A percentile compares a stretch with the other conserved stretches of the same genome.
phyloP scores from a whole-genome alignment of 768 basidiomycete species.

The Neoboletus magnificus region DNA sequence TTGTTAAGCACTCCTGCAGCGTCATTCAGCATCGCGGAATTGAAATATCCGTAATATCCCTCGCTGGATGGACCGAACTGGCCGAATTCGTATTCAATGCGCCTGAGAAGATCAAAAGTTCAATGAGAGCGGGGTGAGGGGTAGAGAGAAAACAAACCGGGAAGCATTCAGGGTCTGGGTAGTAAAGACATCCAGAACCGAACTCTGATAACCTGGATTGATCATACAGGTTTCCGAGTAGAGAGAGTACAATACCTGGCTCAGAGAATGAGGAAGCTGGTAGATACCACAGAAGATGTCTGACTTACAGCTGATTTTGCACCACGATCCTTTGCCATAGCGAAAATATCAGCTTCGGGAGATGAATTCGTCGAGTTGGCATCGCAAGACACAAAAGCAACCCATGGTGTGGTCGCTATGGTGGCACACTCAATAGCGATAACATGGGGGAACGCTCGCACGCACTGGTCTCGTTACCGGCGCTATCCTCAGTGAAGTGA shows the following conservation, averaged over 20 bases:
- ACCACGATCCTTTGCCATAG: constrained; percentile 71
- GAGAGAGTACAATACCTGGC: constrained; percentile 73
- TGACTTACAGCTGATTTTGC: constrained; percentile 71
- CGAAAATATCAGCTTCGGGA: constrained; percentile 70
- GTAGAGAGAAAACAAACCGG: constrained; percentile 36
- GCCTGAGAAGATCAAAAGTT: constrained; percentile 27
- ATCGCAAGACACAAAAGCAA: constrained; percentile 86
- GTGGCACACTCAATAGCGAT: constrained; percentile 15
- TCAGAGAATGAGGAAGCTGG: background rate
- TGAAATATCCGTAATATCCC: constrained; percentile 51
- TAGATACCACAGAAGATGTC: background rate
- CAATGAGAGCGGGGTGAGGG: background rate
- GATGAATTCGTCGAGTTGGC: constrained; percentile 65
- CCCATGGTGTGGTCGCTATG: constrained; percentile 79
- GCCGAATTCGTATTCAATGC: constrained; percentile 57
- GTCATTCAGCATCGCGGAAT: constrained; percentile 61
- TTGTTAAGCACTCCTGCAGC: constrained; percentile 41
- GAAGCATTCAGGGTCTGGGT: constrained; percentile 62
- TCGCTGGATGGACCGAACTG: constrained; percentile 54
- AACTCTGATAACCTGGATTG: constrained; percentile 65
- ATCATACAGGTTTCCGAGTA: constrained; percentile 72
- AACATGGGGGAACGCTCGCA: constrained; percentile 32
- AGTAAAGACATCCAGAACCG: constrained; percentile 73
- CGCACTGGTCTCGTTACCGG: constrained; percentile 47
- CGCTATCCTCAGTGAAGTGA: constrained; percentile 70